Evolutionary conservation across 2,329 filamentous ascomycete genomes (phyloP).

Genomic region (Chaetomiaceae sp.): DNA sequence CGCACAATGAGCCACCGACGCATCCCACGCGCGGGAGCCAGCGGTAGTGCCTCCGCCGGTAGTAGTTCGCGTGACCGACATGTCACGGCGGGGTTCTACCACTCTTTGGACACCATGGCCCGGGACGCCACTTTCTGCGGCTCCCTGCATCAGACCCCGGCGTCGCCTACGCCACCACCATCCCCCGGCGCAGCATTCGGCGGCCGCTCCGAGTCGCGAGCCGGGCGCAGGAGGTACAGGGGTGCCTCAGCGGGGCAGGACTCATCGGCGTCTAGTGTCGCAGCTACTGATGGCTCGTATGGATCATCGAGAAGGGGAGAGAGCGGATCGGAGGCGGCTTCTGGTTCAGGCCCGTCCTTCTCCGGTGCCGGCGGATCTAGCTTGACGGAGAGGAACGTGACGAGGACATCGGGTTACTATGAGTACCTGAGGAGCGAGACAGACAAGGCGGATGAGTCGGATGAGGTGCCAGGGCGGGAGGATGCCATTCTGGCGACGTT

Average conservation of each 20-base stretch:
- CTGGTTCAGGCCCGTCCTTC: neutral
- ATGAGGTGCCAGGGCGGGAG: neutral
- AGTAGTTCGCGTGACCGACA: too few relatives aligned
- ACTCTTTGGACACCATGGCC: neutral
- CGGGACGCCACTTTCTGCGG: neutral
- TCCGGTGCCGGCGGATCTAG: neutral
- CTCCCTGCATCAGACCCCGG: too few relatives aligned
- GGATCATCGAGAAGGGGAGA: neutral
- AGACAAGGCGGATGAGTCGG: neutral
- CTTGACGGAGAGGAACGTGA: slow-evolving; percentile 2
- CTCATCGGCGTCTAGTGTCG: neutral
- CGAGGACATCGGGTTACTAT: neutral
- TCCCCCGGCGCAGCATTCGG: too few relatives aligned
- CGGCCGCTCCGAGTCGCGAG: neutral
- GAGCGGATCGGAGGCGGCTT: neutral
- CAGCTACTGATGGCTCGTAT: neutral
- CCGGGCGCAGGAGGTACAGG: neutral
- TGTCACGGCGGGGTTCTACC: too few relatives aligned
- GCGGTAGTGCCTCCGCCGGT: too few relatives aligned
- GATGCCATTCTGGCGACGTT: neutral
- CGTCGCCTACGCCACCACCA: too few relatives aligned
- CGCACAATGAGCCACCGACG: neutral
- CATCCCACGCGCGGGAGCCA: neutral
- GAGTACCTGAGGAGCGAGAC: neutral
- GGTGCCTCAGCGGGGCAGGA: neutral